Evolutionary conservation across 768 basidiomycete species (phyloP).

Genomic region (Xanthoconium stramineum): DNA sequence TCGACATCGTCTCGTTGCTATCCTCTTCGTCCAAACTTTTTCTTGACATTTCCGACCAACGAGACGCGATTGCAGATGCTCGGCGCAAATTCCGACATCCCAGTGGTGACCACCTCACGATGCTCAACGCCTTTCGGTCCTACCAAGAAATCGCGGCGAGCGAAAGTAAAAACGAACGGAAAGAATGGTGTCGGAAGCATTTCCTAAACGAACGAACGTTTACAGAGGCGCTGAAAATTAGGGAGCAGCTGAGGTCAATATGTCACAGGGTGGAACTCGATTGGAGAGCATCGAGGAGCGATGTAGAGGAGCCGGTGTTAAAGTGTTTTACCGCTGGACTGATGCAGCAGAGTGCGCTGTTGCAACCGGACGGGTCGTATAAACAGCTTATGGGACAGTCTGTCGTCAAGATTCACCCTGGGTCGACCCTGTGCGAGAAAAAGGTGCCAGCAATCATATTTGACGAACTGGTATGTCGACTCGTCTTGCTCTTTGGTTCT

Average conservation of each 20-base stretch:
- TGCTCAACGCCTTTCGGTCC: slow-evolving; percentile 79
- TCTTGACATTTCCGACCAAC: slow-evolving; percentile 68
- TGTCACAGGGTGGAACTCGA: slow-evolving; percentile 63
- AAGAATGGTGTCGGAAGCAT: slow-evolving; percentile 82
- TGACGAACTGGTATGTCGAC: slow-evolving; percentile 77
- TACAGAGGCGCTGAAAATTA: slow-evolving; percentile 71
- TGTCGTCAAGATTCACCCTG: slow-evolving; percentile 89
- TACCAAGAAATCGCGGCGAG: slow-evolving; percentile 65
- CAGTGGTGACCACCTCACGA: slow-evolving; percentile 88
- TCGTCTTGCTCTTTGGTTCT: background rate
- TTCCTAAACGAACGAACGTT: slow-evolving; percentile 82
- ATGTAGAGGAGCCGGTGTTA: slow-evolving; percentile 66
- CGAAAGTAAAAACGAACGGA: slow-evolving; percentile 46
- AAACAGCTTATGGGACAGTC: slow-evolving; percentile 74
- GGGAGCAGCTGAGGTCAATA: slow-evolving; percentile 69
- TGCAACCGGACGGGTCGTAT: slow-evolving; percentile 86
- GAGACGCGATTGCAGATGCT: slow-evolving; percentile 67
- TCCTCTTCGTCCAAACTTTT: slow-evolving; percentile 82
- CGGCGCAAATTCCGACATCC: slow-evolving; percentile 78
- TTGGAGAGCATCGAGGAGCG: slow-evolving; percentile 53
- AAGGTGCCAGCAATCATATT: slow-evolving; percentile 87
- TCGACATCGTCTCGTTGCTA: slow-evolving; percentile 82
- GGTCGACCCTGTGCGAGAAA: slow-evolving; percentile 77
- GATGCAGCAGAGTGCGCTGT: slow-evolving; percentile 76
- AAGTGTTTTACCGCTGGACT: slow-evolving; percentile 73